Percentiles rank a stretch among this genome's conserved stretches.
Conservation (phyloP, 495 filamentous ascomycete genomes). For the Cudoniella acicularis region DNA sequence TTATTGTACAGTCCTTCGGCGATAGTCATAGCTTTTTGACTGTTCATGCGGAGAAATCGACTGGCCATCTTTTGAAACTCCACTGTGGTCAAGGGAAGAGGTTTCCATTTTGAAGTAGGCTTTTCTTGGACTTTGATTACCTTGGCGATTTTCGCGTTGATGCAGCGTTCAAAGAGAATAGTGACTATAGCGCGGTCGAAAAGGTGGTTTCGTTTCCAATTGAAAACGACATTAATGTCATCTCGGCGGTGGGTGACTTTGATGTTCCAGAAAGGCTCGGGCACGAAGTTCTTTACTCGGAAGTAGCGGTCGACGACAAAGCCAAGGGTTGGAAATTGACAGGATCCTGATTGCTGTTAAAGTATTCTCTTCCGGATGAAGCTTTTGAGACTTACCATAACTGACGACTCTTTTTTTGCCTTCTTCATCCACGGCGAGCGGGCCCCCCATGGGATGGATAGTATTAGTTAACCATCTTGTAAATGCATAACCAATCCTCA, state of each 20-base stretch:
- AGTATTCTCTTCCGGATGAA: neutral
- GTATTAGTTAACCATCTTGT: constrained; percentile 82
- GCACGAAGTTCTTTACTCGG: constrained; percentile 85
- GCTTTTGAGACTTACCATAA: constrained; percentile 63
- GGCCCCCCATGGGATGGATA: constrained; percentile 61
- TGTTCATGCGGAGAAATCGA: constrained; percentile 76
- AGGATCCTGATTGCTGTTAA: constrained; percentile 60
- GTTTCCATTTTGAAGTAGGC: constrained; percentile 91
- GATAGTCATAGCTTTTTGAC: constrained; percentile 81
- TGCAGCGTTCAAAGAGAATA: constrained; percentile 80
- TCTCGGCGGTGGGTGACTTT: constrained; percentile 77
- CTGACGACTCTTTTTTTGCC: constrained; percentile 62
- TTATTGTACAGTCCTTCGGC: constrained; percentile 91
- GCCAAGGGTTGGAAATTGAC: constrained; percentile 94
- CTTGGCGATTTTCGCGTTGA: constrained; percentile 70
- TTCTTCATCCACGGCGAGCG: constrained; percentile 32
- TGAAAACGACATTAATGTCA: constrained; percentile 76
- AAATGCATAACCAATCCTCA: constrained; percentile 87
- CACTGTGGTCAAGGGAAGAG: constrained; percentile 91
- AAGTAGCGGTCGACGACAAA: constrained; percentile 97
- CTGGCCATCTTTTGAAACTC: constrained; percentile 97
- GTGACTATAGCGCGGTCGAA: constrained; percentile 83
- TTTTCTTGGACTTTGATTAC: constrained; percentile 83
- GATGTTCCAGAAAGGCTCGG: constrained; percentile 90
- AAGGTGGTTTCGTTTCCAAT: constrained; percentile 75